These are phyloP conservation scores for Dryas octopetala DNA, from an alignment of 306 rosid genomes.

Conservation along the genomic window DNA sequence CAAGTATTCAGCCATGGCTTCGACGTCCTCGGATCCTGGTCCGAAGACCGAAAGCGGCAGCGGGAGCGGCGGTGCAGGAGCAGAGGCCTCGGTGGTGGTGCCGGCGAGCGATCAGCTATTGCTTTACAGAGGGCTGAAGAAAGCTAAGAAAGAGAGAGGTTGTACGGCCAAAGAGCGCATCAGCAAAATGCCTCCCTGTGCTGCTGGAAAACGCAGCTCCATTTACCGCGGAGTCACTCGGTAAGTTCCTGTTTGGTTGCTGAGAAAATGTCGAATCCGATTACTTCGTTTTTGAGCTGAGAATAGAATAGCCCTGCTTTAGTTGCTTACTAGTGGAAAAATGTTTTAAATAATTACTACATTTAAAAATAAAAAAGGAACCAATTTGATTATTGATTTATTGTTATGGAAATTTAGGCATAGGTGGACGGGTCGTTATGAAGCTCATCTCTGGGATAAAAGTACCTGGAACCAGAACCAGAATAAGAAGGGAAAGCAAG, in stretches of 20 bases:
- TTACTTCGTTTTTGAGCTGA: background rate
- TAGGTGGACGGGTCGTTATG: slow-evolving; percentile 99
- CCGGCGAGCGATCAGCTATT: slow-evolving; percentile 60
- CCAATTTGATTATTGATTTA: background rate
- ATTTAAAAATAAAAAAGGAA: background rate
- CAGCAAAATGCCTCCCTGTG: slow-evolving; percentile 98
- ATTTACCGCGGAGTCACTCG: slow-evolving; percentile 98
- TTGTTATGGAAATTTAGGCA: slow-evolving; percentile 57
- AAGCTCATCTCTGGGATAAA: slow-evolving; percentile 99
- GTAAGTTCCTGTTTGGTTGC: slow-evolving; percentile 30
- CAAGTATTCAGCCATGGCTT: slow-evolving; percentile 53
- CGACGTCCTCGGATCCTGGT: slow-evolving; percentile 83
- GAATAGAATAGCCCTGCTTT: background rate
- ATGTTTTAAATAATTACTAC: background rate
- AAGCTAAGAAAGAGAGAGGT: slow-evolving; percentile 88
- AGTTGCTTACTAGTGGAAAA: background rate
- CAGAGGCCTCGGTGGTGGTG: slow-evolving; percentile 52
- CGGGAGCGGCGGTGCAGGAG: slow-evolving; percentile 26
- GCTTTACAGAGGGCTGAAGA: slow-evolving; percentile 83
- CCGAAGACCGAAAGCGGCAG: slow-evolving; percentile 54
- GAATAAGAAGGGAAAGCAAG: slow-evolving; percentile 99
- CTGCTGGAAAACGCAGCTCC: slow-evolving; percentile 97
- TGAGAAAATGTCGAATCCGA: background rate
- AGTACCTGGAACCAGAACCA: slow-evolving; percentile 99
- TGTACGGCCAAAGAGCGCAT: slow-evolving; percentile 97